Conservation (phyloP, 1,139 yeast species). For the Candida pseudoviswanathii region DNA sequence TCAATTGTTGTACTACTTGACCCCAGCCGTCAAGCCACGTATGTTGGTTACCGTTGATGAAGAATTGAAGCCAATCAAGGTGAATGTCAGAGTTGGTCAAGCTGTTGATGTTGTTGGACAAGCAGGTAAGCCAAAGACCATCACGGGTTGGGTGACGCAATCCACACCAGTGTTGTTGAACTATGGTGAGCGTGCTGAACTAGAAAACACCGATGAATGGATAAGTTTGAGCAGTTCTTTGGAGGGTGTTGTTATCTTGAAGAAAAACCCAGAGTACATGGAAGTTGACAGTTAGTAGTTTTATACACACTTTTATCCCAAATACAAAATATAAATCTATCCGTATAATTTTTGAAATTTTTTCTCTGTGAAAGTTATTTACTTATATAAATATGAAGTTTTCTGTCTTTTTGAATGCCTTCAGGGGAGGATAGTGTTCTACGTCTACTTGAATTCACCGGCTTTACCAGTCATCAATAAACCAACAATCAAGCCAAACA, state of each 20-base stretch:
- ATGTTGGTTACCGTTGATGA: slow-evolving; percentile 93
- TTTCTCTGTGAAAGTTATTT: background rate
- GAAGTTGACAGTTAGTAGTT: slow-evolving; percentile 54
- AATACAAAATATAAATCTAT: background rate
- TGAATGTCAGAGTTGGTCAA: slow-evolving; percentile 96
- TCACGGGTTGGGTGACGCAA: slow-evolving; percentile 99
- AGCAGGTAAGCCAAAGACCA: slow-evolving; percentile 98
- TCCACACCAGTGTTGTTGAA: slow-evolving; percentile 94
- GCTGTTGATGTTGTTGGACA: slow-evolving; percentile 99
- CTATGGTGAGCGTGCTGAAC: slow-evolving; percentile 94
- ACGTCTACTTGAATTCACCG: slow-evolving; percentile 57
- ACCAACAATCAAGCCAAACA: slow-evolving; percentile 93
- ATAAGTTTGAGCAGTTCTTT: slow-evolving; percentile 76
- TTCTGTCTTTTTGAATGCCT: no score
- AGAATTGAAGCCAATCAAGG: slow-evolving; percentile 82
- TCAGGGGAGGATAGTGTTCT: no score
- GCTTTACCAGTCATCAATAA: slow-evolving; percentile 97
- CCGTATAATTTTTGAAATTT: background rate
- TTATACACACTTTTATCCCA: slow-evolving; percentile 2
- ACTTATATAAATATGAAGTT: no score
- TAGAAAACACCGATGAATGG: slow-evolving; percentile 89
- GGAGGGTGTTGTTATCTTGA: slow-evolving; percentile 92
- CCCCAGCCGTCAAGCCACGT: slow-evolving; percentile 91
- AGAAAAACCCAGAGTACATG: slow-evolving; percentile 86
- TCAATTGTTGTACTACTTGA: slow-evolving; percentile 76